These are phyloP conservation scores for Cephalotrichum gorgonifer DNA, from an alignment of 2,329 filamentous ascomycete genomes.

Conservation along the genomic window DNA sequence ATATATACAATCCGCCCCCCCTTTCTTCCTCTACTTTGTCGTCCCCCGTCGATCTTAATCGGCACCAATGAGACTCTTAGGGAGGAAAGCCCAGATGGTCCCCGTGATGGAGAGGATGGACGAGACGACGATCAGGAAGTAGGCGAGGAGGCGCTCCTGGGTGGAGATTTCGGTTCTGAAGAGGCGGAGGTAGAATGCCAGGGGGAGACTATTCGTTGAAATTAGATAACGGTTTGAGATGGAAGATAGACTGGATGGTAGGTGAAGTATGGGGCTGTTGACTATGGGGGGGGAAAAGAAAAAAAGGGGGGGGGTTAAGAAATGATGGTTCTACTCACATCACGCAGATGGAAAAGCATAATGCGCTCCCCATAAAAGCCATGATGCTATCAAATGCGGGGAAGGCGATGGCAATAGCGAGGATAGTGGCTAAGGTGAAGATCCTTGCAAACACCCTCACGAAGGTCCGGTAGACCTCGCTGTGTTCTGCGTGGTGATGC, in stretches of 20 bases:
- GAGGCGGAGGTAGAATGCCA: conserved; percentile 83
- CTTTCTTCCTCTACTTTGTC: background rate
- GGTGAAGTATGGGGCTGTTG: background rate
- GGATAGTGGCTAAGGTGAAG: conserved; percentile 57
- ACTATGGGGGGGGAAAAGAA: conserved; percentile 1
- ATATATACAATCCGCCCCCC: background rate
- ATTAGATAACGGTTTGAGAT: background rate
- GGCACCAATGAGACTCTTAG: conserved; percentile 60
- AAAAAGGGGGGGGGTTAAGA: background rate
- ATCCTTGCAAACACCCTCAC: conserved; percentile 46
- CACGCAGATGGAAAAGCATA: conserved; percentile 91
- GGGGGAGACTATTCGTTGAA: conserved; percentile 46
- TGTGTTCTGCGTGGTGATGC: conserved; percentile 27
- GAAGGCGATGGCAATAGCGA: conserved; percentile 58
- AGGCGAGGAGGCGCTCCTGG: conserved; percentile 56
- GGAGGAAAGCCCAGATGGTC: conserved; percentile 81
- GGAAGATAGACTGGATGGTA: background rate
- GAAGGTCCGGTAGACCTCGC: conserved; percentile 31
- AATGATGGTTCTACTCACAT: conserved; percentile 35
- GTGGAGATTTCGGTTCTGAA: conserved; percentile 62
- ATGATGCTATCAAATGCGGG: conserved; percentile 85
- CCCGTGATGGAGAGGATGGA: conserved; percentile 61
- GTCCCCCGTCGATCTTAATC: conserved; percentile 16
- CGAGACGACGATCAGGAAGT: conserved; percentile 59
- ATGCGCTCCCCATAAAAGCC: conserved; percentile 77